Evolutionary conservation across 202 grass and related monocot genomes (phyloP).

Genomic region (Cymbopogon flexuosus): DNA sequence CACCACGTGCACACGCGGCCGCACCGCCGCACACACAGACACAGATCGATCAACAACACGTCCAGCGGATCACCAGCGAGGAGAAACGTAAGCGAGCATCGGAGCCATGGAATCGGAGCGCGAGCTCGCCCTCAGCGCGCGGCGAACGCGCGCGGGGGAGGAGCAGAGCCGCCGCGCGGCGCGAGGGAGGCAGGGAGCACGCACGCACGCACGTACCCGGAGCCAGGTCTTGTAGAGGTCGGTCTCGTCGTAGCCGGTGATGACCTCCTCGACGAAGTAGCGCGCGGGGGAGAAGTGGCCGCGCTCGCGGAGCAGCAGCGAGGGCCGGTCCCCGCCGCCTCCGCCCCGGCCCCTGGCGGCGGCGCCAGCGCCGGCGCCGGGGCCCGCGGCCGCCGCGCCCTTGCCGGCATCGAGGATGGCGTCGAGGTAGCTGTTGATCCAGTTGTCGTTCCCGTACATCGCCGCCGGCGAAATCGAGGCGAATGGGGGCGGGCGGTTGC

Average conservation of each 20-base stretch:
- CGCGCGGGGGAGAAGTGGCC: conserved; percentile 83
- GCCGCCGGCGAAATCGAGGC: conserved; percentile 29
- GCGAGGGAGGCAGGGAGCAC: background rate
- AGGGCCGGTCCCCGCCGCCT: conserved; percentile 35
- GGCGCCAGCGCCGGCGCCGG: background rate
- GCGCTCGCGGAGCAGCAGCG: conserved; percentile 82
- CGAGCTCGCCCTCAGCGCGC: background rate
- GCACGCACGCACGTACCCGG: conserved; percentile 41
- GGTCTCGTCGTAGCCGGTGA: conserved; percentile 96
- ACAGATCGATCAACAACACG: conserved; percentile 23
- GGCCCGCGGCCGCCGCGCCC: conserved; percentile 6
- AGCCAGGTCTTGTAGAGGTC: conserved; percentile 99
- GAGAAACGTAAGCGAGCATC: too few relatives aligned
- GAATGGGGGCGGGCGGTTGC: background rate
- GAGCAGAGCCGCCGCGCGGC: background rate
- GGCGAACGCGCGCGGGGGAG: background rate
- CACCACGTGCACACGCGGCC: background rate
- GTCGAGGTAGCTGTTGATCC: conserved; percentile 82
- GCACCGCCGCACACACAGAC: background rate
- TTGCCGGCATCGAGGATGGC: conserved; percentile 77
- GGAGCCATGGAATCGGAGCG: background rate
- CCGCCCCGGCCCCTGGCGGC: background rate
- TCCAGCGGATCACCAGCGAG: background rate
- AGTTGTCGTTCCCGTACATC: conserved; percentile 80
- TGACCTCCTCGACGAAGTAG: conserved; percentile 99